Conservation (phyloP, 352 stramenopile species). For the Globisporangium recalcitrans region DNA sequence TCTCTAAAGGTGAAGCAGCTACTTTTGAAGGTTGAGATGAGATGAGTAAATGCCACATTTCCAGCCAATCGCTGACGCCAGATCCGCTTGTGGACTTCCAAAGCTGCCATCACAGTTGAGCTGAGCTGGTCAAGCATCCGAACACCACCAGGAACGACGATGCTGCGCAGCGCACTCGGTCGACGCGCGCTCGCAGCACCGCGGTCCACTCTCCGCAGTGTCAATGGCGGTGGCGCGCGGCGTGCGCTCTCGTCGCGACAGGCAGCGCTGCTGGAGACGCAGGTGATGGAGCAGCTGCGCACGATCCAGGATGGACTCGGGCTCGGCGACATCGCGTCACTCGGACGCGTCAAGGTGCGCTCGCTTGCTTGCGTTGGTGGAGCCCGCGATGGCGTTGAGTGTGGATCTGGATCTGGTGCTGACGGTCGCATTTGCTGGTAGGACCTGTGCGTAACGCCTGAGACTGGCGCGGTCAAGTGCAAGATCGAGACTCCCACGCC, state of each 20-base stretch:
- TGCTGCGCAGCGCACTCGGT: slow-evolving; percentile 21
- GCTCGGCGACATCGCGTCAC: slow-evolving; percentile 64
- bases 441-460: slow-evolving; percentile 46
- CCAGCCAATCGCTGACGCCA: slow-evolving; percentile 12
- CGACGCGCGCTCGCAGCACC: slow-evolving; percentile 9
- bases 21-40: neutral
- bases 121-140: slow-evolving; percentile 3
- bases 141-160: neutral
- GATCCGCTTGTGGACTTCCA: neutral
- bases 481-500: slow-evolving; percentile 69
- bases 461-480: slow-evolving; percentile 50
- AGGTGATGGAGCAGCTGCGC: slow-evolving; percentile 71
- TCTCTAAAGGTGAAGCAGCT: neutral
- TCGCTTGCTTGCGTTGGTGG: neutral
- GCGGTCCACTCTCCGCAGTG: neutral
- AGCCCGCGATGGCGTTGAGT: neutral
- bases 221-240: neutral
- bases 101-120: neutral
- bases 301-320: slow-evolving; percentile 66
- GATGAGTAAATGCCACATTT: neutral
- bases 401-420: too few species aligned
- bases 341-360: slow-evolving; percentile 75
- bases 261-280: slow-evolving; percentile 61
- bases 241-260: slow-evolving; percentile 60
- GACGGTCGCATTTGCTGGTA: slow-evolving; percentile 10